phyloP scores from a whole-genome alignment of 352 stramenopile species.

The Phytophthora europaea region DNA sequence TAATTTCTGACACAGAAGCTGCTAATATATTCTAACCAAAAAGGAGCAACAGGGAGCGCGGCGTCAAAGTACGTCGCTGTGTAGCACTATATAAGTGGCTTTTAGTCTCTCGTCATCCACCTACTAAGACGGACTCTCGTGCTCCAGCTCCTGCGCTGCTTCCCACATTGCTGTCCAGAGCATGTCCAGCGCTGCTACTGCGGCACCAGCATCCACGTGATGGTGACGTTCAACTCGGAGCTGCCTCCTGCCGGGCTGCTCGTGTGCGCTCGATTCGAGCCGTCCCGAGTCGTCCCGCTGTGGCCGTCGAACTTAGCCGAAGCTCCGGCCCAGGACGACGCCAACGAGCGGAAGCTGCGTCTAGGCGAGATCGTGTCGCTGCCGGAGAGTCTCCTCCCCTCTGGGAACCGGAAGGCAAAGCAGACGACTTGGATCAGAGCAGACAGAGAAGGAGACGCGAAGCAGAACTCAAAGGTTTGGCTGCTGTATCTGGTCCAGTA shows the following conservation, averaged over 20 bases:
- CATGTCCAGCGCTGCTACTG: constrained; percentile 56
- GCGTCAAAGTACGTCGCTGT: background rate
- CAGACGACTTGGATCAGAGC: constrained; percentile 49
- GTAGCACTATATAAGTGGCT: background rate
- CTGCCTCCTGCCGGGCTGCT: constrained; percentile 31
- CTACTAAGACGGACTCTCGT: background rate
- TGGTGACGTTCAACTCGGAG: constrained; percentile 35
- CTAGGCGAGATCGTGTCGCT: constrained; percentile 30
- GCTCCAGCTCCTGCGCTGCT: constrained; percentile 46
- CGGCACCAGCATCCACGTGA: constrained; percentile 47
- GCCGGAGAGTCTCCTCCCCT: constrained; percentile 15
- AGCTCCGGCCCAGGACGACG: background rate
- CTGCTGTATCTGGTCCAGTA: background rate
- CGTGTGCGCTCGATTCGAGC: constrained; percentile 59
- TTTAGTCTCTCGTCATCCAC: background rate
- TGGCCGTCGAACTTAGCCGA: constrained; percentile 15
- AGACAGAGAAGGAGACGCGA: constrained; percentile 46
- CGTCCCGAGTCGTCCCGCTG: constrained; percentile 23
- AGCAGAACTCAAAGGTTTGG: constrained; percentile 45
- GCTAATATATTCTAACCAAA: background rate
- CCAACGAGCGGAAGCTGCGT: constrained; percentile 26
- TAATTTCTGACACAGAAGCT: background rate
- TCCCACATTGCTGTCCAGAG: constrained; percentile 58
- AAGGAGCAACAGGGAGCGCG: background rate
- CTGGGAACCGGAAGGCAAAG: constrained; percentile 7